phyloP scores from a whole-genome alignment of 805 yeast species.

The Lipomyces orientalis region DNA sequence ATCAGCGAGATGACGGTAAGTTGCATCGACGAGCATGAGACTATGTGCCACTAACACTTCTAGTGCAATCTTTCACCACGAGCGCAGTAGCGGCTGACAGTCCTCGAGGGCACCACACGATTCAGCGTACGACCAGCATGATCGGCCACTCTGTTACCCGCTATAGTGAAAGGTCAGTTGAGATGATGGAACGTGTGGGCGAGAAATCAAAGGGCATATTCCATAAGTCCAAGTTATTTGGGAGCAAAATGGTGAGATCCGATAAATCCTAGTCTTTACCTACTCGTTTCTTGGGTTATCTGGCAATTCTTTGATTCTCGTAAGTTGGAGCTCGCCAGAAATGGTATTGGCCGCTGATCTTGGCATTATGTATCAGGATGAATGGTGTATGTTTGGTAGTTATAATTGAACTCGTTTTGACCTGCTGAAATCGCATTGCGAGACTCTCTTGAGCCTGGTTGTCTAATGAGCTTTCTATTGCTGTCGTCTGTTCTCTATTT shows the following conservation, averaged over 20 bases:
- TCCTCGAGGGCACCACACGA: not conserved
- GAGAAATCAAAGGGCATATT: slow-evolving; percentile 28
- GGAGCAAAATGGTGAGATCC: slow-evolving; percentile 20
- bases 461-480: not conserved
- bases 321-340: not conserved
- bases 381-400: not conserved
- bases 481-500: not conserved
- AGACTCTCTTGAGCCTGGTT: not conserved
- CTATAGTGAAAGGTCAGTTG: slow-evolving; percentile 26
- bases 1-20: slow-evolving; percentile 29
- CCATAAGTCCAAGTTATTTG: slow-evolving; percentile 18
- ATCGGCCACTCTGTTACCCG: slow-evolving; percentile 26
- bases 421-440: not conserved
- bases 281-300: slow-evolving; percentile 1
- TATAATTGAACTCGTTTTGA: not conserved
- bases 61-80: slow-evolving; percentile 19
- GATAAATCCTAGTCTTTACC: slow-evolving; percentile 9
- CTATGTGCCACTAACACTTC: not conserved
- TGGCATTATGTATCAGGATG: not conserved
- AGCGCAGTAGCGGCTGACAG: not conserved
- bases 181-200: slow-evolving; percentile 31
- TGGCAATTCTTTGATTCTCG: not conserved
- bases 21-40: not conserved
- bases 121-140: slow-evolving; percentile 29
- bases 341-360: not conserved